Conservation (phyloP, 108 stramenopile genomes). For the Skeletonema marinoi region DNA sequence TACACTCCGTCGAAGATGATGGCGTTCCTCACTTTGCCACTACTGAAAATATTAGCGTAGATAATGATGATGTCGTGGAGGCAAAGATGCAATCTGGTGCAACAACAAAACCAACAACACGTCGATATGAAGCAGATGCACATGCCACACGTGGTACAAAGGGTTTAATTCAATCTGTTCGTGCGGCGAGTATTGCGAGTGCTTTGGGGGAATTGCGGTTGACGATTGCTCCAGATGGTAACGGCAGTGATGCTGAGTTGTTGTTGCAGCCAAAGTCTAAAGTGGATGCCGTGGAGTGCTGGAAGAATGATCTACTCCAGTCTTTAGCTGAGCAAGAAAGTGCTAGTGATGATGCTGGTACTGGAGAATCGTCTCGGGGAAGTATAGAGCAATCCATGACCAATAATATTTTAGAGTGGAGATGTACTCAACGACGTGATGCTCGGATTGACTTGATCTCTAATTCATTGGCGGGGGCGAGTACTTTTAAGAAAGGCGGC, state of each 20-base stretch:
- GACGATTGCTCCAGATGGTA: slow-evolving; percentile 13
- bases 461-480: slow-evolving; percentile 33
- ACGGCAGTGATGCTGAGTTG: neutral
- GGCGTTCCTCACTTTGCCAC: neutral
- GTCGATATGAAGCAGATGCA: slow-evolving; percentile 75
- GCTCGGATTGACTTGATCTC: slow-evolving; percentile 30
- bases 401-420: slow-evolving; percentile 45
- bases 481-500: neutral
- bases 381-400: slow-evolving; percentile 33
- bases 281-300: slow-evolving; percentile 46
- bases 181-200: slow-evolving; percentile 81
- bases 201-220: slow-evolving; percentile 75
- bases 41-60: neutral
- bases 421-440: slow-evolving; percentile 34
- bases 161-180: slow-evolving; percentile 73
- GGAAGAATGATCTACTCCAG: slow-evolving; percentile 55
- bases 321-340: neutral
- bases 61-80: neutral
- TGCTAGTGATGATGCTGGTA: neutral
- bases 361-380: slow-evolving; percentile 33
- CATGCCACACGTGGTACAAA: slow-evolving; percentile 69
- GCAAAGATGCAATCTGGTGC: neutral
- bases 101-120: neutral
- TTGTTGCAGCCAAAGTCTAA: slow-evolving; percentile 1
- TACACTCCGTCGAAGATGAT: slow-evolving; percentile 35